These are phyloP conservation scores for Lepidium aucheri DNA, from an alignment of 345 rosid genomes.

Conservation along the genomic window DNA sequence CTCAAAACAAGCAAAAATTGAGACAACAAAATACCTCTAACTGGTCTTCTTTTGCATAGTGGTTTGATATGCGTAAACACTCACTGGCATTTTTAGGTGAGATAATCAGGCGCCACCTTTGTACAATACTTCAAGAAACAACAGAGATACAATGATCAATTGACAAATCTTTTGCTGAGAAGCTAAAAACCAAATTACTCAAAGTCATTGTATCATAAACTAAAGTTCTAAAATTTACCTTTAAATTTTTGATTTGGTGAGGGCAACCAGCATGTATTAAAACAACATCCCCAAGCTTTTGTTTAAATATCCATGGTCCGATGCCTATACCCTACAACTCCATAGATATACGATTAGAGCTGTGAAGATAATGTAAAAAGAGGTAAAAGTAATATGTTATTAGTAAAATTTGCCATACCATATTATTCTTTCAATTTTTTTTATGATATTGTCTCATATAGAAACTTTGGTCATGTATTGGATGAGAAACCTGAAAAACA, in stretches of 20 bases:
- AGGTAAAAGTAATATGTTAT: neutral
- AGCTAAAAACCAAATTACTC: neutral
- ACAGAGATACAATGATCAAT: neutral
- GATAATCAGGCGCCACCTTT: slow-evolving; percentile 52
- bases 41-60: slow-evolving; percentile 48
- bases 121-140: slow-evolving; percentile 41
- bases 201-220: neutral
- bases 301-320: slow-evolving; percentile 23
- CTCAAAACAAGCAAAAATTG: neutral
- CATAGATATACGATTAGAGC: neutral
- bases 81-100: slow-evolving; percentile 48
- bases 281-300: slow-evolving; percentile 23
- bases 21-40: slow-evolving; percentile 24
- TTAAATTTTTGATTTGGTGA: slow-evolving; percentile 25
- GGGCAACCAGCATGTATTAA: slow-evolving; percentile 24
- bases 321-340: neutral
- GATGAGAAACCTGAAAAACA: slow-evolving; percentile 48
- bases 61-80: slow-evolving; percentile 41
- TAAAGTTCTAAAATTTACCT: neutral
- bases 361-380: neutral
- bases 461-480: slow-evolving; percentile 67
- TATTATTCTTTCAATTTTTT: slow-evolving; percentile 64
- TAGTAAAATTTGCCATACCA: slow-evolving; percentile 30
- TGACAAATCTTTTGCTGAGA: neutral
- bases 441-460: slow-evolving; percentile 51